Percentiles rank a stretch among this genome's conserved stretches.
Evolutionary conservation across 805 yeast genomes (phyloP).

Genomic region (Starmerella bombi): DNA sequence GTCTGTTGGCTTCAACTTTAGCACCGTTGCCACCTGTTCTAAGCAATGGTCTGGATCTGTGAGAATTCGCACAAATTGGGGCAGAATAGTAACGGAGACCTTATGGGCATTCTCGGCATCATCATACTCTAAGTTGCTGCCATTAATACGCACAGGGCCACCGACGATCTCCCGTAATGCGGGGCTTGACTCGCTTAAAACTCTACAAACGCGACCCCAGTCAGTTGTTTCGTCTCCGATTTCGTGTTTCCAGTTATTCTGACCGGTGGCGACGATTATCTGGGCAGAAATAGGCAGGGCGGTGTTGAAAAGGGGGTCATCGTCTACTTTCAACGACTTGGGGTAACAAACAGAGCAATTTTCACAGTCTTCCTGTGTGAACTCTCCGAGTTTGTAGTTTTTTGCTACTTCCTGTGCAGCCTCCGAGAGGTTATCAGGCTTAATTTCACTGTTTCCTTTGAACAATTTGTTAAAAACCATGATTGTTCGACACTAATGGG

Average conservation of each 20-base stretch:
- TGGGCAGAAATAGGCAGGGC: constrained; percentile 61
- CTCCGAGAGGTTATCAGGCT: neutral
- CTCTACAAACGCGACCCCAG: constrained; percentile 26
- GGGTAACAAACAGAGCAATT: constrained; percentile 19
- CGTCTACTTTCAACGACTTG: constrained; percentile 35
- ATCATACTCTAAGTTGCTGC: constrained; percentile 21
- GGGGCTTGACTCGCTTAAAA: constrained; percentile 24
- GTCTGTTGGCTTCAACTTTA: constrained; percentile 13
- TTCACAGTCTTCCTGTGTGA: constrained; percentile 16
- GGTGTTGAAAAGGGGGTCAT: constrained; percentile 48
- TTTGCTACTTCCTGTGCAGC: constrained; percentile 9
- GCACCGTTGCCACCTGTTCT: constrained; percentile 14
- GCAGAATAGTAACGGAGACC: constrained; percentile 19
- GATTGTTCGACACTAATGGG: no score
- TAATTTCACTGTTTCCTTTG: neutral
- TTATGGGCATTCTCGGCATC: constrained; percentile 7
- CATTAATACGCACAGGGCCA: constrained; percentile 21
- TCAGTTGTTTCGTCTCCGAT: constrained; percentile 33
- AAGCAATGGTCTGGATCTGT: constrained; percentile 22
- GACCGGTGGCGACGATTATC: constrained; percentile 70
- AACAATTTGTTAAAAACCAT: neutral
- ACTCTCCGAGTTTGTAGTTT: constrained; percentile 12
- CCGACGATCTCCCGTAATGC: constrained; percentile 15
- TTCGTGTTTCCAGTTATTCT: constrained; percentile 71
- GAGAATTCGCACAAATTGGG: constrained; percentile 27